Base-by-base conservation (phyloP, 768 basidiomycete species). In the Antrodiella citrinella region DNA sequence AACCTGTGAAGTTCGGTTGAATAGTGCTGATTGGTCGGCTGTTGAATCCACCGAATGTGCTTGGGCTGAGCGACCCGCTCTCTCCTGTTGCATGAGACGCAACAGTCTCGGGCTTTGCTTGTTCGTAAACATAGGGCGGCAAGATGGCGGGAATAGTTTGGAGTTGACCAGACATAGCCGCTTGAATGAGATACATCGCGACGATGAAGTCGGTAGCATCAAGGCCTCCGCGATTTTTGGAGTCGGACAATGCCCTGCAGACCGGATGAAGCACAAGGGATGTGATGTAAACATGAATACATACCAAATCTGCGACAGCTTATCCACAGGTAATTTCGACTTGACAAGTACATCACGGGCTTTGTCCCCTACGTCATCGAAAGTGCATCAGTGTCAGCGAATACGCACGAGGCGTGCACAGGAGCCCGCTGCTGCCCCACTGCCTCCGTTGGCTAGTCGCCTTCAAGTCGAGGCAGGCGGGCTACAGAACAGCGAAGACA, bases 121-220 rank as follows among this genome's bases (percentile, higher is more conserved):
- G 83, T 54, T 95, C 91, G 60, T 93, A 94, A 18, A 95, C 62
- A 44, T 82, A 86, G 2, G 86, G 84, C 19, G 95, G 92, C 15
- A 98, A 75, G 2, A 75, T 69, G 4, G 76, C 66, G 26, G 93
- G 93, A 45, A 94, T 75, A 53, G 75, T 76, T 47, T 82, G 71
- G 49, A 91, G 69, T 54, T 84, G 78, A 49, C 79, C 78, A 48
- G 85, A 81, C 93, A 97, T 96, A 35, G 78, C 71, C n/a, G 80
- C 85, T 67, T 97, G 93, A 56, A 98, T 93, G 62, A 97, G 80
- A 66, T 91, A 91, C 93, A 96, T 94, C 38, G 86, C 96, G 60
- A 99, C 81, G 52, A 87, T 84, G 63, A 99, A 99, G 67, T 99
- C 96, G 42, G 85, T 75, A 13, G 81, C 71, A 65, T 99, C 96